phyloP scores from a whole-genome alignment of 805 yeast species.

The Monosporozyma unispora region DNA sequence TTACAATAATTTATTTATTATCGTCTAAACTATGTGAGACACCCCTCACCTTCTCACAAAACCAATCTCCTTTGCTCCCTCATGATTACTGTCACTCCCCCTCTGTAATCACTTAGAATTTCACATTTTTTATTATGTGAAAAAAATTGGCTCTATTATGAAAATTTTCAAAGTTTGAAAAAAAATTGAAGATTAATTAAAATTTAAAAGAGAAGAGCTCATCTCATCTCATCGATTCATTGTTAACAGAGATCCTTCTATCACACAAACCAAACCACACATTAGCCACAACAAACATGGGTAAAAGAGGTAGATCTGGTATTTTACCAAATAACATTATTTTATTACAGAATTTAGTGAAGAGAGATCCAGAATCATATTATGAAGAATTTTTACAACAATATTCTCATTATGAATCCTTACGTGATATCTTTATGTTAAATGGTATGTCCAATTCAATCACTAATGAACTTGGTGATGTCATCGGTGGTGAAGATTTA shows the following conservation, averaged over 20 bases:
- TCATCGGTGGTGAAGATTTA: constrained; percentile 32
- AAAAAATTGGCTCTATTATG: background rate
- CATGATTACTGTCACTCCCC: background rate
- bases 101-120: background rate
- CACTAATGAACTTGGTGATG: constrained; percentile 11
- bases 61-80: background rate
- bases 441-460: constrained; percentile 32
- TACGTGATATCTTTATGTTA: constrained; percentile 75
- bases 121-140: background rate
- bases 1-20: no score
- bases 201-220: background rate
- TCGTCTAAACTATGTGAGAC: no score
- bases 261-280: background rate
- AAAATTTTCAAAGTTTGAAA: background rate
- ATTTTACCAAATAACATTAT: constrained; percentile 88
- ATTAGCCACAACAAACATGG: constrained; percentile 47
- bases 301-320: constrained; percentile 82
- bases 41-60: no score
- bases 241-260: no score
- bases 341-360: constrained; percentile 80
- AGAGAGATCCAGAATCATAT: constrained; percentile 90
- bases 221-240: constrained; percentile 21
- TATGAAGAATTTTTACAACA: constrained; percentile 90
- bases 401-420: constrained; percentile 83
- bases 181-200: background rate